phyloP scores from a whole-genome alignment of 306 rosid species.

The Sophora flavescens region DNA sequence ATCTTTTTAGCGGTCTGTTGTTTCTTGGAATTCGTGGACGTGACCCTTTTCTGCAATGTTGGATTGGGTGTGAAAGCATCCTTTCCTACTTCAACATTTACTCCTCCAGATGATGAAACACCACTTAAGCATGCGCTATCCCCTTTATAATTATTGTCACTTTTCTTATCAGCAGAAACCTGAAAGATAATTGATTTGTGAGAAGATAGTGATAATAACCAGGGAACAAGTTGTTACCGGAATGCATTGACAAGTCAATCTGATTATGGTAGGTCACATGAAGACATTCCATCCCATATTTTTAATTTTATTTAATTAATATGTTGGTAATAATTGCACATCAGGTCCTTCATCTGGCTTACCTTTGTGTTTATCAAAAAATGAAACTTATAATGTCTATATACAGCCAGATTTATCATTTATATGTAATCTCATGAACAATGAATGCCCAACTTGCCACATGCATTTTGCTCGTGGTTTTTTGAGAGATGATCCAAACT shows the following conservation, averaged over 20 bases:
- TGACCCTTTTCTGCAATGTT: conserved; percentile 53
- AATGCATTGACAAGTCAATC: conserved; percentile 95
- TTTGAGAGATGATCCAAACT: conserved; percentile 96
- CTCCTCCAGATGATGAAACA: conserved; percentile 46
- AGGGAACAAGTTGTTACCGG: conserved; percentile 14
- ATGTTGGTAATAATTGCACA: conserved; percentile 27
- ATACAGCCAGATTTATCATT: conserved; percentile 12
- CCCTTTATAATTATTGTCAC: conserved; percentile 34
- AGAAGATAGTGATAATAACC: conserved; percentile 1
- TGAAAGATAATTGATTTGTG: conserved; percentile 44
- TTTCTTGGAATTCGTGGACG: conserved; percentile 65
- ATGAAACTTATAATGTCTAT: background rate
- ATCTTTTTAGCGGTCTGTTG: conserved; percentile 64
- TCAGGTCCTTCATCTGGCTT: conserved; percentile 25
- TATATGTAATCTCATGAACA: conserved; percentile 69
- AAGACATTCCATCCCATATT: conserved; percentile 33
- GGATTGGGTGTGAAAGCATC: conserved; percentile 80
- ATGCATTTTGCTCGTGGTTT: conserved; percentile 98
- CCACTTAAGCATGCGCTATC: conserved; percentile 43
- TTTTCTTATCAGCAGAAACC: conserved; percentile 49
- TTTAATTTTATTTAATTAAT: conserved; percentile 30
- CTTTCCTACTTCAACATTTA: conserved; percentile 56
- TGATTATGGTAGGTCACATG: conserved; percentile 73
- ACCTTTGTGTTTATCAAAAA: conserved; percentile 33
- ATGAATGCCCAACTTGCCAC: conserved; percentile 98